Evolutionary conservation across 768 basidiomycete genomes (phyloP).

Genomic region (Phanerodontia chrysosporium): DNA sequence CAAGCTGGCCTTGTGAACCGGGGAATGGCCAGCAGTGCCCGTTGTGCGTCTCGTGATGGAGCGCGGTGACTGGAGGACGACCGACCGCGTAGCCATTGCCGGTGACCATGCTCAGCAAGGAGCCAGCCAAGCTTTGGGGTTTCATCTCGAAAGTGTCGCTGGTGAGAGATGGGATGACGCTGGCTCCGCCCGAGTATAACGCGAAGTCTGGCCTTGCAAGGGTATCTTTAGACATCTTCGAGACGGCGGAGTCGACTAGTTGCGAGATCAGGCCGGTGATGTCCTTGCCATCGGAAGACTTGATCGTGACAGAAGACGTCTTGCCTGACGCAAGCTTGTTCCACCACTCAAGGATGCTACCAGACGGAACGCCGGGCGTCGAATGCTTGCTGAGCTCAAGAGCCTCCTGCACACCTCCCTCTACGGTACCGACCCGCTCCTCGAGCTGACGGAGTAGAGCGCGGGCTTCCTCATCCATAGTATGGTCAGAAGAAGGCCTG

Average conservation of each 20-base stretch:
- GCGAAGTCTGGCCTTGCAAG: conserved; percentile 84
- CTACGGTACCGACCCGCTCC: conserved; percentile 55
- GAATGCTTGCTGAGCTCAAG: conserved; percentile 58
- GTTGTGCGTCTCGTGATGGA: conserved; percentile 80
- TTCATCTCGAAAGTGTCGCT: conserved; percentile 70
- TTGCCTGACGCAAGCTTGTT: conserved; percentile 50
- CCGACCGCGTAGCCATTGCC: conserved; percentile 63
- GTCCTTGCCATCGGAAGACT: conserved; percentile 72
- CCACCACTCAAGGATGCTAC: conserved; percentile 49
- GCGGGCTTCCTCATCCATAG: conserved; percentile 54
- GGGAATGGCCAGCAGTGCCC: conserved; percentile 94
- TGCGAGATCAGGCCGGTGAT: conserved; percentile 64
- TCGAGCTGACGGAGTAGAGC: conserved; percentile 53
- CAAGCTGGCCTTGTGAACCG: conserved; percentile 76
- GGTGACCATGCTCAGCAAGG: conserved; percentile 53
- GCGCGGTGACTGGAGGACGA: conserved; percentile 77
- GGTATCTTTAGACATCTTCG: conserved; percentile 69
- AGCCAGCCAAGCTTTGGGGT: conserved; percentile 44
- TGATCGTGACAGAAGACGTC: conserved; percentile 48
- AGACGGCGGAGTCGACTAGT: conserved; percentile 74
- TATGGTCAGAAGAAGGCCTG: conserved; percentile 15
- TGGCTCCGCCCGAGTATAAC: conserved; percentile 75
- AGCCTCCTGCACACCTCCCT: conserved; percentile 66
- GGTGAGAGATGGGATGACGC: conserved; percentile 79
- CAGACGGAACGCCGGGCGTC: conserved; percentile 5